Percentiles rank a stretch among this genome's conserved stretches.
These are phyloP conservation scores for Acanthamoeba royreba DNA, from an alignment of 208 protist species.

Conservation along the genomic window DNA sequence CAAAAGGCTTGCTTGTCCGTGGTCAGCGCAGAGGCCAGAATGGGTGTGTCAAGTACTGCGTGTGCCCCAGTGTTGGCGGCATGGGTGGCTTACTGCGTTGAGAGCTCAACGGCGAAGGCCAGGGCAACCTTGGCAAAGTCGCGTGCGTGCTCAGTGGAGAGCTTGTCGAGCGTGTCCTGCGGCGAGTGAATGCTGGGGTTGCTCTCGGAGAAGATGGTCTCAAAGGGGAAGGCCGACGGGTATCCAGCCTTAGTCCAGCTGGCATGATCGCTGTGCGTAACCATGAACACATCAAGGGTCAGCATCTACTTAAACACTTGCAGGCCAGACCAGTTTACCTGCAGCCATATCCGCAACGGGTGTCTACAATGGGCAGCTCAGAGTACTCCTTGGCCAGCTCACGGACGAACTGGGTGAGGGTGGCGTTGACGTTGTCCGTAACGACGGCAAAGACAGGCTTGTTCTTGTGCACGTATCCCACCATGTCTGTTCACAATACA, in stretches of 20 bases:
- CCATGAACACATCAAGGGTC: not conserved
- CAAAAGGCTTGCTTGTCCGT: too few relatives aligned
- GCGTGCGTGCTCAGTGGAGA: constrained; percentile 44
- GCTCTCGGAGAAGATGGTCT: constrained; percentile 23
- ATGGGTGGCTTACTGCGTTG: constrained; percentile 9
- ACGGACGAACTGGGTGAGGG: constrained; percentile 45
- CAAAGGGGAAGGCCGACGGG: constrained; percentile 58
- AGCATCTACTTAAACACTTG: not conserved
- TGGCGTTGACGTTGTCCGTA: constrained; percentile 49
- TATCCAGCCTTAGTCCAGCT: constrained; percentile 50
- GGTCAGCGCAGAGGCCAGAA: too few relatives aligned
- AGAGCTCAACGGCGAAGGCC: constrained; percentile 52
- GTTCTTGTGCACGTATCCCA: constrained; percentile 12
- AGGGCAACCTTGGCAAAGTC: constrained; percentile 59
- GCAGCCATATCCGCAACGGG: constrained; percentile 60
- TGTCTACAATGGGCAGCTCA: not conserved
- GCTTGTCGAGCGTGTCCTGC: constrained; percentile 43
- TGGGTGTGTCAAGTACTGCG: too few relatives aligned
- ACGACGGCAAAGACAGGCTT: constrained; percentile 18
- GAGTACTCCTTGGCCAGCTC: constrained; percentile 31
- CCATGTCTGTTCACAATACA: constrained; percentile 1
- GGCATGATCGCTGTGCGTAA: constrained; percentile 43
- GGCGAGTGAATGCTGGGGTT: constrained; percentile 60
- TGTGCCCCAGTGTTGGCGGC: not conserved
- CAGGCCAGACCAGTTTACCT: not conserved